phyloP scores from a whole-genome alignment of 2,329 filamentous ascomycete genomes.

The Penicillium digitatum region DNA sequence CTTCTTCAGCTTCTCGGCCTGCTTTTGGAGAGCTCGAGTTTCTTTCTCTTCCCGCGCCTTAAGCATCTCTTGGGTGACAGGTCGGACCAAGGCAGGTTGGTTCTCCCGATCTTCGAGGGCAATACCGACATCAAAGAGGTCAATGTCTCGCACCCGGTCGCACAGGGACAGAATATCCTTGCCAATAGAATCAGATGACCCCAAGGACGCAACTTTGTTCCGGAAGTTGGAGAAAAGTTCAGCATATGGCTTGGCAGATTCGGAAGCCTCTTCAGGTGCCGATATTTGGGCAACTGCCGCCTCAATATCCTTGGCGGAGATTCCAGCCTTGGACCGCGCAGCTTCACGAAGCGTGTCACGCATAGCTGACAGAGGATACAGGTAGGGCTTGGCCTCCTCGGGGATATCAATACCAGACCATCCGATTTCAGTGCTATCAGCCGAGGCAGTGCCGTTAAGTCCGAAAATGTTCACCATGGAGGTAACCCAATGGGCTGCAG shows the following conservation, averaged over 20 bases:
- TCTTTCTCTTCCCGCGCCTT: conserved; percentile 55
- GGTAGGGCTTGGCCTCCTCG: conserved; percentile 54
- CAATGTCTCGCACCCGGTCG: conserved; percentile 73
- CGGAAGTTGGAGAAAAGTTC: conserved; percentile 46
- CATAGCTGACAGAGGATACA: conserved; percentile 57
- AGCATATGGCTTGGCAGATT: conserved; percentile 44
- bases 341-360: conserved; percentile 56
- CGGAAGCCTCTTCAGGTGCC: conserved; percentile 22
- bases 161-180: conserved; percentile 73
- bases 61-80: conserved; percentile 57
- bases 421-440: conserved; percentile 49
- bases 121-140: conserved; percentile 76
- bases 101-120: conserved; percentile 78
- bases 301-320: conserved; percentile 38
- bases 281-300: conserved; percentile 37
- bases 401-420: conserved; percentile 65
- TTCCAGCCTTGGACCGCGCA: conserved; percentile 49
- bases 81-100: conserved; percentile 68
- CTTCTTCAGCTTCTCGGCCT: conserved; percentile 57
- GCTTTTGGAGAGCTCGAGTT: conserved; percentile 45
- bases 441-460: conserved; percentile 49
- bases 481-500: conserved; percentile 73
- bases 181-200: conserved; percentile 52
- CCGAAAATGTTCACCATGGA: conserved; percentile 81
- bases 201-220: conserved; percentile 36